Conservation (phyloP, 768 basidiomycete species). For the Auriscalpium vulgare region DNA sequence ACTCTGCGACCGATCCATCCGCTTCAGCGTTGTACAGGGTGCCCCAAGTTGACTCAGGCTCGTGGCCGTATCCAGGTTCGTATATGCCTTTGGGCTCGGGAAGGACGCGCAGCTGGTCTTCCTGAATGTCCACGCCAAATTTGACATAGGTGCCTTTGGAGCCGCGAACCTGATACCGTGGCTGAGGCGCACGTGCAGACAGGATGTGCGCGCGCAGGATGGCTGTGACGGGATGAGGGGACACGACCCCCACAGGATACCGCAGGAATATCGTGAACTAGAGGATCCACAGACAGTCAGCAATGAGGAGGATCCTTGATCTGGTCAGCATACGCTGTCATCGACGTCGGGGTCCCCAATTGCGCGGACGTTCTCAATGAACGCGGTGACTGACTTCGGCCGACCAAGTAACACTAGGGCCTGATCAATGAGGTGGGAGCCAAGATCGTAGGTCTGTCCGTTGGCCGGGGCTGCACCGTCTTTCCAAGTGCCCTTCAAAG, state of each 20-base stretch:
- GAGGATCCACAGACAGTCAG: conserved; percentile 42
- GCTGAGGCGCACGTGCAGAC: conserved; percentile 56
- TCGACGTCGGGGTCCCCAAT: conserved; percentile 58
- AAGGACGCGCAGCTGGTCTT: conserved; percentile 62
- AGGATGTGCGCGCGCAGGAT: conserved; percentile 64
- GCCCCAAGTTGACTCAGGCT: conserved; percentile 58
- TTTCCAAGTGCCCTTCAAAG: conserved; percentile 72
- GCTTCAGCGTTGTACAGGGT: conserved; percentile 45
- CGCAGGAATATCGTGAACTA: conserved; percentile 9
- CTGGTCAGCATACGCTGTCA: conserved; percentile 41
- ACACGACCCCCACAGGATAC: conserved; percentile 29
- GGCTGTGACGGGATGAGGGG: conserved; percentile 51
- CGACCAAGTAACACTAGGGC: conserved; percentile 67
- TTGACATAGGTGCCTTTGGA: conserved; percentile 68
- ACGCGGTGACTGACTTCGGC: conserved; percentile 59
- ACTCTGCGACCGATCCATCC: conserved; percentile 32
- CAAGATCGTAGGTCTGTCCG: conserved; percentile 72
- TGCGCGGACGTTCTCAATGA: conserved; percentile 63
- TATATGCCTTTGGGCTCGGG: conserved; percentile 37
- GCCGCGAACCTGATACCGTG: conserved; percentile 68
- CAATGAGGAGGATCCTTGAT: conserved; percentile 29
- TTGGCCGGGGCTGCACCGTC: conserved; percentile 53
- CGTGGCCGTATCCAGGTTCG: conserved; percentile 44
- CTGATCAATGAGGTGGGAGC: conserved; percentile 77
- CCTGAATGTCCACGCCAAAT: conserved; percentile 71